Conservation (phyloP, 768 basidiomycete genomes). For the Cantharellus cinnabarinus region DNA sequence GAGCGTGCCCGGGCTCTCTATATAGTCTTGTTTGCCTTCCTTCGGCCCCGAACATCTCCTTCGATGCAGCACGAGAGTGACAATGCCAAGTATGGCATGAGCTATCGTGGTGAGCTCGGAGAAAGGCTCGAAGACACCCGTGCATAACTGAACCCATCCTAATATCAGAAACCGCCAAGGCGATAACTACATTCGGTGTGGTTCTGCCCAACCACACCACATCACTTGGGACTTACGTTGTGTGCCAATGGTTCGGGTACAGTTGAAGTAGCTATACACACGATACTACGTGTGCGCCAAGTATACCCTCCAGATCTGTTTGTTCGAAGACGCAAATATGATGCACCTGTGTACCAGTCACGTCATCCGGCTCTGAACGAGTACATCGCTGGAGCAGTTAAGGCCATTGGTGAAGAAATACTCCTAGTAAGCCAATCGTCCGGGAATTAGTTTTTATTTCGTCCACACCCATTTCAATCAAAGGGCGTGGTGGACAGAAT, state of each 20-base stretch:
- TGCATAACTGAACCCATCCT: background rate
- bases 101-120: background rate
- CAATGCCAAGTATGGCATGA: background rate
- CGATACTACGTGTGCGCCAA: slow-evolving; percentile 75
- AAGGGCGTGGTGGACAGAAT: slow-evolving; percentile 68
- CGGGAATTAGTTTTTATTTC: slow-evolving; percentile 1
- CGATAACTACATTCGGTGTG: background rate
- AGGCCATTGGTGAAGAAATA: slow-evolving; percentile 64
- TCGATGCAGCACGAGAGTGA: no score
- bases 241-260: background rate
- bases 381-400: slow-evolving; percentile 76
- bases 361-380: slow-evolving; percentile 74
- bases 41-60: no score
- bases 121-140: background rate
- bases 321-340: slow-evolving; percentile 70
- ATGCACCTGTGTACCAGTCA: slow-evolving; percentile 79
- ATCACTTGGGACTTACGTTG: no score
- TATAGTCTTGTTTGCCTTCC: no score
- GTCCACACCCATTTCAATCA: background rate
- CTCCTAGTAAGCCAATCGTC: slow-evolving; percentile 24
- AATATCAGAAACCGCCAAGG: background rate
- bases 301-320: slow-evolving; percentile 84
- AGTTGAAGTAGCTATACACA: slow-evolving; percentile 93
- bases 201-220: background rate
- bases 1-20: no score